Conservation (phyloP, 257 asterid species). For the Penstemon newberryi region DNA sequence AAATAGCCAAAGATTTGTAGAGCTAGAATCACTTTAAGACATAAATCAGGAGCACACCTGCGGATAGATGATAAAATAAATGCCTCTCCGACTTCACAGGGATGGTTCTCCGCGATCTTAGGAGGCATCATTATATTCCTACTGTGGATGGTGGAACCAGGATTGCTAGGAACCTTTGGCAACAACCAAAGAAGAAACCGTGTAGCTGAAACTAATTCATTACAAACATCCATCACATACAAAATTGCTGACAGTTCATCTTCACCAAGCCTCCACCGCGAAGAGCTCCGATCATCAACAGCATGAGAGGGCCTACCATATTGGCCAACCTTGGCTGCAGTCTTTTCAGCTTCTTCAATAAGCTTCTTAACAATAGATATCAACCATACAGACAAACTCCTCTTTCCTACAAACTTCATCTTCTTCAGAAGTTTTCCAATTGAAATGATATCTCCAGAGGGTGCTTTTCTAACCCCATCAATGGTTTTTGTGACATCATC, state of each 20-base stretch:
- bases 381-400: conserved; percentile 69
- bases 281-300: conserved; percentile 66
- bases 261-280: conserved; percentile 87
- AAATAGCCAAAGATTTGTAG: conserved; percentile 4
- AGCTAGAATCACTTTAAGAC: neutral
- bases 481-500: conserved; percentile 59
- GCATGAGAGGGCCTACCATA: conserved; percentile 58
- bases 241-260: conserved; percentile 75
- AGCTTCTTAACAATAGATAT: conserved; percentile 67
- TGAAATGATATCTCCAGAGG: conserved; percentile 59
- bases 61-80: conserved; percentile 78
- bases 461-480: conserved; percentile 50
- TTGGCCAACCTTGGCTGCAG: conserved; percentile 61
- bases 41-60: conserved; percentile 47
- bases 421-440: conserved; percentile 72
- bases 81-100: conserved; percentile 81
- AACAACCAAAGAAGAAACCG: conserved; percentile 92
- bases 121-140: conserved; percentile 64
- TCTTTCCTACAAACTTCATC: conserved; percentile 73
- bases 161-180: conserved; percentile 66
- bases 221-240: conserved; percentile 82
- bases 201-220: conserved; percentile 68
- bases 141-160: conserved; percentile 60
- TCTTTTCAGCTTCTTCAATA: conserved; percentile 77
- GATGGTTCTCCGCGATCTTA: conserved; percentile 59